These are phyloP conservation scores for Globisporangium spinosum DNA, from an alignment of 352 stramenopile species.

Conservation along the genomic window DNA sequence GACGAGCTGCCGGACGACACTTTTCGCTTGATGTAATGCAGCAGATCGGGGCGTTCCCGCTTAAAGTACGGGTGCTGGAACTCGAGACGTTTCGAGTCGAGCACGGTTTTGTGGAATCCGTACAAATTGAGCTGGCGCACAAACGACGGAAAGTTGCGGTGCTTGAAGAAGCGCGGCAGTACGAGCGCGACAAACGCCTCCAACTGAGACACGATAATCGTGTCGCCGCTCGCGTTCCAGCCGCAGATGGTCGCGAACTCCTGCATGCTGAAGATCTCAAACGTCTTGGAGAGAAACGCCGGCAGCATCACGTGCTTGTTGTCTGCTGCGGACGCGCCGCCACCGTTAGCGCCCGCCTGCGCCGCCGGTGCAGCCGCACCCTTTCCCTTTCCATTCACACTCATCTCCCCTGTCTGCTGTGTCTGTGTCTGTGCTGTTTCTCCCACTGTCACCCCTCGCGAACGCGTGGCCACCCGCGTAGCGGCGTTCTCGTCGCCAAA, in stretches of 20 bases:
- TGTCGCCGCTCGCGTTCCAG: conserved; percentile 89
- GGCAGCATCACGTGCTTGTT: conserved; percentile 85
- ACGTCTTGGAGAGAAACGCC: conserved; percentile 92
- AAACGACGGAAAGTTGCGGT: conserved; percentile 93
- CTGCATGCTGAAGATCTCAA: conserved; percentile 90
- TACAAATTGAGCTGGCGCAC: conserved; percentile 94
- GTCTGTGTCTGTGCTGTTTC: neutral
- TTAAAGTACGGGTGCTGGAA: conserved; percentile 93
- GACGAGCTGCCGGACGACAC: conserved; percentile 48
- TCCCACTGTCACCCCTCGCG: conserved; percentile 2
- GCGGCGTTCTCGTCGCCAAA: neutral
- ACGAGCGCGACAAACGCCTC: conserved; percentile 82
- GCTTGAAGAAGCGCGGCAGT: conserved; percentile 90
- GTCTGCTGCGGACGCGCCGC: conserved; percentile 12
- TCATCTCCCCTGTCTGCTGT: neutral
- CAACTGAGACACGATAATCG: conserved; percentile 90
- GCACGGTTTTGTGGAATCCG: conserved; percentile 91
- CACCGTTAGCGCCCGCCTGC: neutral
- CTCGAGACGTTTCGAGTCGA: conserved; percentile 91
- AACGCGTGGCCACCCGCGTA: conserved; percentile 7
- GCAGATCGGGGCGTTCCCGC: conserved; percentile 74
- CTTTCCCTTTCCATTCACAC: conserved; percentile 9
- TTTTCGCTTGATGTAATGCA: conserved; percentile 89
- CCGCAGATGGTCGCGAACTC: conserved; percentile 83
- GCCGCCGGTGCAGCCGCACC: conserved; percentile 1